phyloP scores from a whole-genome alignment of 768 basidiomycete genomes.

The Megacollybia marginata region DNA sequence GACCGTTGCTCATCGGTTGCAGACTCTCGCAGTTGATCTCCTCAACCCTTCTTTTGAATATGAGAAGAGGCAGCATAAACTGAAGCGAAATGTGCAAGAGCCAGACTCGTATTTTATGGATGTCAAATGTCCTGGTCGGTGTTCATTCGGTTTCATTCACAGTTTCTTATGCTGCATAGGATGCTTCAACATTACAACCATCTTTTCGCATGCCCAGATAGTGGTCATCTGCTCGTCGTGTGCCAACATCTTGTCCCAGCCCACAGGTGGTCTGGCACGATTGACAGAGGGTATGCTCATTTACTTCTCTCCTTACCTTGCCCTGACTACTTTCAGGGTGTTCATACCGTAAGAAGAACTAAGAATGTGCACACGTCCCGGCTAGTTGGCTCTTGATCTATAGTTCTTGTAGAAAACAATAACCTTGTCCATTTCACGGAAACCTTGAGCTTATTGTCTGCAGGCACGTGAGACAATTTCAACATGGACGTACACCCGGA shows the following conservation, averaged over 20 bases:
- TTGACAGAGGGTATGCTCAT: slow-evolving; percentile 84
- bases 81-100: slow-evolving; percentile 97
- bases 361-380: not conserved
- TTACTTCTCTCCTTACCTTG: not conserved
- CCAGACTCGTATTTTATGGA: slow-evolving; percentile 99
- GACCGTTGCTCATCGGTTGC: not conserved
- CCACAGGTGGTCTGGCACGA: slow-evolving; percentile 96
- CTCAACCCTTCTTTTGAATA: slow-evolving; percentile 88
- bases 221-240: slow-evolving; percentile 93
- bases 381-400: too few relatives aligned
- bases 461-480: too few relatives aligned
- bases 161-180: slow-evolving; percentile 34
- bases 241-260: slow-evolving; percentile 93
- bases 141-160: not conserved
- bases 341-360: slow-evolving; percentile 97
- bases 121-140: slow-evolving; percentile 93
- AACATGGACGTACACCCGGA: too few relatives aligned
- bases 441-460: too few relatives aligned
- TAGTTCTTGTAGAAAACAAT: too few relatives aligned
- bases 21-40: slow-evolving; percentile 97
- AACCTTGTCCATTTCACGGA: too few relatives aligned
- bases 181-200: slow-evolving; percentile 92
- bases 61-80: slow-evolving; percentile 92
- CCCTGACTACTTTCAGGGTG: slow-evolving; percentile 51
- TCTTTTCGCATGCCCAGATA: slow-evolving; percentile 99